Base-by-base conservation (phyloP, 2,329 filamentous ascomycete species). In the Alternaria arbusti region DNA sequence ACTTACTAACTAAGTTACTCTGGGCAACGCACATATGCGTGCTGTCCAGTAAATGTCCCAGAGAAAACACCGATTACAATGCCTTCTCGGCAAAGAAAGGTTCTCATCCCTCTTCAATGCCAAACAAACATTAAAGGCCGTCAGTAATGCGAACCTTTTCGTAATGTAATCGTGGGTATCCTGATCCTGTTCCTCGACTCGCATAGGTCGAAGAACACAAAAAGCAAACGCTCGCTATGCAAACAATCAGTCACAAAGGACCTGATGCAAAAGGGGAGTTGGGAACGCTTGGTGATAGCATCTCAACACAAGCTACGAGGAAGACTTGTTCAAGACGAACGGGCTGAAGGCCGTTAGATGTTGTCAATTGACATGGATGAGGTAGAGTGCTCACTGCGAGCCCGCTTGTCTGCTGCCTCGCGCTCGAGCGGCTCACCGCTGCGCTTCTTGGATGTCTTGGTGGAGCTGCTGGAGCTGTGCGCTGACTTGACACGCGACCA, bases 401-500 rank as follows among this genome's bases (percentile, higher is more conserved):
- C 70, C 22, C 74, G 74, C 70, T 80, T 79, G 61, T 74, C 74
- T 12, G 63, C 52, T 15, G 64, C 56, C 17, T 70, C 66, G 28
- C 71, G 68, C 59, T 76, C 72, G 11, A 80, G 68, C 40, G 70
- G 64, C 20, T 74, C 72, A 26, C 76, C 78, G 40, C 69, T 67
- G 56, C 78, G 76, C 74, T 80, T 80, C 63, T 65, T 73, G 52
- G 82, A 81, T 17, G 69, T 68, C 64, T 78, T 78, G 30, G 75
- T 70, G n/a, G 77, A 74, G 70, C 79, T 65, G 32, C 82, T 82
- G 20, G 72, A 72, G 61, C 56, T 59, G 26, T 63, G 60, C 20
- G 56, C 44, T 44, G 79, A 82, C 83, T 93, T 93, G 70, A 87
- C 88, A 61, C 89, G 87, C 66, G 84, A 86, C 90, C 90, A 93